Base-by-base conservation (phyloP, 2,329 filamentous ascomycete genomes). In the Ceratocystis papillata region DNA sequence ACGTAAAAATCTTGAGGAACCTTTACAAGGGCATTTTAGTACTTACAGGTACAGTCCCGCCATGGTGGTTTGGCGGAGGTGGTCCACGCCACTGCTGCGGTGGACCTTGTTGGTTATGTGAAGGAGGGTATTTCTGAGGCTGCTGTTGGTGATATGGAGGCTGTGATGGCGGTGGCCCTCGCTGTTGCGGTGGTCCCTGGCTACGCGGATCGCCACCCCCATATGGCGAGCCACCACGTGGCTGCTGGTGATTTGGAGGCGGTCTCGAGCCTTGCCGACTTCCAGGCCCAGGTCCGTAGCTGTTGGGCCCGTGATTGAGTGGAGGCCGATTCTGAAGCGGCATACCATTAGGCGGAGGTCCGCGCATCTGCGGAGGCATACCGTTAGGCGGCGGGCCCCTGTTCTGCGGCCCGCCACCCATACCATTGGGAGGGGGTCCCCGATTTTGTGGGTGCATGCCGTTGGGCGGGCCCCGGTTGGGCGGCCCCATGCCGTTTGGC, bases 1-100 rank as follows among this genome's bases (percentile, higher is more conserved):
- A 10, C 10, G 30, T 2, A 46, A 44, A 45, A 4, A 48, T 5
- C 12, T 12, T 10, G 10, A 41, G 30, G 37, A 41, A 41, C 3
- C 3, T n/a, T 22, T 50, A 33, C 2, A 28, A 44, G 15, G 30
- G 57, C 5, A n/a, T 25, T 20, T 28, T 2, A 37, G 15, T 37
- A 67, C 57, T 61, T 65, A 67, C 66, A 33, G 62, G 62, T 33
- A 67, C 30, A 45, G 66, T 55, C 20, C 50, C 55, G 37, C 55
- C 48, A 22, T 60, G 65, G 41, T 60, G 59, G 48, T 50, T 50
- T 22, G 53, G 17, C 25, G 53, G 53, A n/a, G 62, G 65, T 30
- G 65, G 62, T 5, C 62, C 66, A 55, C 66, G 66, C 66, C 66
- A 67, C 60, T 67, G 66, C 53, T 62, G 65, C 45, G 57, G 64